phyloP scores from a whole-genome alignment of 139 green algal species.

The Chlorokybus atmophyticus region DNA sequence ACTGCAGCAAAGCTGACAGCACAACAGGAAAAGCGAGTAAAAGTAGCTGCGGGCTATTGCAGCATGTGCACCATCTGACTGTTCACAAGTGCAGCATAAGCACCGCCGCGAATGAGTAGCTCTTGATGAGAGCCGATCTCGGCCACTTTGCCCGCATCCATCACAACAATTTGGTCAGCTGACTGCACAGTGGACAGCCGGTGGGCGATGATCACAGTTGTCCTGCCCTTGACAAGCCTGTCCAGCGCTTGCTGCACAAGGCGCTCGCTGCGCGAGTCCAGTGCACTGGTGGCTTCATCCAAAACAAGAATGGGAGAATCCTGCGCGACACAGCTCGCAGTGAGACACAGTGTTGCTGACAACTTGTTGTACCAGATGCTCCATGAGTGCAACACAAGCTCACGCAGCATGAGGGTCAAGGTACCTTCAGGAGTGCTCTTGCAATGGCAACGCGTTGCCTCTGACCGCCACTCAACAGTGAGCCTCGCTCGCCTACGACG shows the following conservation, averaged over 20 bases:
- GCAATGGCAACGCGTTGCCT: slow-evolving; percentile 35
- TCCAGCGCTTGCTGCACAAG: slow-evolving; percentile 66
- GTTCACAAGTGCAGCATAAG: too few relatives aligned
- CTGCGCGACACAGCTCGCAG: too few relatives aligned
- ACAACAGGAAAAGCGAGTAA: too few relatives aligned
- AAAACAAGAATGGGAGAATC: slow-evolving; percentile 49
- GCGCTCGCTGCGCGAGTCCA: slow-evolving; percentile 36
- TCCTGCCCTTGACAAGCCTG: slow-evolving; percentile 46
- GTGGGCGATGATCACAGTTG: slow-evolving; percentile 30
- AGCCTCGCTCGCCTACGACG: slow-evolving; percentile 22
- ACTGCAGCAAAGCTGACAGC: too few relatives aligned
- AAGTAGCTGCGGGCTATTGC: too few relatives aligned
- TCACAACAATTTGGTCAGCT: slow-evolving; percentile 24
- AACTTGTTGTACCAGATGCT: too few relatives aligned
- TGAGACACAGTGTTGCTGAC: too few relatives aligned
- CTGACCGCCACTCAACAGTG: slow-evolving; percentile 45
- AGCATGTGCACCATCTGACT: too few relatives aligned
- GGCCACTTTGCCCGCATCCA: slow-evolving; percentile 21
- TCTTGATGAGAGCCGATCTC: slow-evolving; percentile 19
- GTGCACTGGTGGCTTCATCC: slow-evolving; percentile 47
- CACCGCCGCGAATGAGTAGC: not conserved
- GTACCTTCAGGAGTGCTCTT: slow-evolving; percentile 17
- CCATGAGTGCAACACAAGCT: too few relatives aligned
- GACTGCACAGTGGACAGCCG: slow-evolving; percentile 23
- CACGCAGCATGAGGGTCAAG: too few relatives aligned